Conservation (phyloP, 2,329 filamentous ascomycete species). For the Pseudocercospora eumusae region DNA sequence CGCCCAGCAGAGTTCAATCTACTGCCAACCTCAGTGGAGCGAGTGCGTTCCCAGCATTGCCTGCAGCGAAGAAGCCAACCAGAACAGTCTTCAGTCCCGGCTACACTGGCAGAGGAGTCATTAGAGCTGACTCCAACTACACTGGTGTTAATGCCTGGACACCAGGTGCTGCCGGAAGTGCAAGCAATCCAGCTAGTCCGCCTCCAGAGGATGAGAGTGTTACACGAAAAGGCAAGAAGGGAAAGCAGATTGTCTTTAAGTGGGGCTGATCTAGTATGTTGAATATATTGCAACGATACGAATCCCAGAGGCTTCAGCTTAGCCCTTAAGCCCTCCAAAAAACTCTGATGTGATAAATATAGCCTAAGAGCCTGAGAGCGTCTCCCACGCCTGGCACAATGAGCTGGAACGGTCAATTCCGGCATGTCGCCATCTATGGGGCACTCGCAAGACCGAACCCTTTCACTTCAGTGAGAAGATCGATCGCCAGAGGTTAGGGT, state of each 20-base stretch:
- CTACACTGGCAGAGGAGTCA: constrained; percentile 49
- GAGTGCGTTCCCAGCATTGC: constrained; percentile 81
- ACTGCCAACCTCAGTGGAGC: constrained; percentile 34
- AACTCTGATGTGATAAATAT: too few relatives aligned
- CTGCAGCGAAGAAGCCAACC: constrained; percentile 70
- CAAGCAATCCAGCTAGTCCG: constrained; percentile 29
- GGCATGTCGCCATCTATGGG: too few relatives aligned
- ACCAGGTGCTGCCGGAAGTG: constrained; percentile 29
- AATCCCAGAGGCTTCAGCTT: not conserved
- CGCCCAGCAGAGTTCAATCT: constrained; percentile 42
- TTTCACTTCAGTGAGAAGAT: too few relatives aligned
- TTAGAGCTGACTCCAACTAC: constrained; percentile 46
- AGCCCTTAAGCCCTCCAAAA: too few relatives aligned
- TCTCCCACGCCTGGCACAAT: too few relatives aligned
- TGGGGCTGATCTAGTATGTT: constrained; percentile 43
- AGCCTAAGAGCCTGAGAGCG: too few relatives aligned
- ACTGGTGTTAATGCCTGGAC: constrained; percentile 47
- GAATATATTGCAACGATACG: not conserved
- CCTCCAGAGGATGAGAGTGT: constrained; percentile 34
- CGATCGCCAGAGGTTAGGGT: not conserved
- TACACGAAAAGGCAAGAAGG: constrained; percentile 53
- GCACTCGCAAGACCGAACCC: too few relatives aligned
- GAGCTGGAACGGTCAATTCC: too few relatives aligned
- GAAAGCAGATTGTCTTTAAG: constrained; percentile 54
- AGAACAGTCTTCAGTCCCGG: constrained; percentile 56